These are phyloP conservation scores for Aureobasidium musti DNA, from an alignment of 2,329 filamentous ascomycete genomes.

Conservation along the genomic window DNA sequence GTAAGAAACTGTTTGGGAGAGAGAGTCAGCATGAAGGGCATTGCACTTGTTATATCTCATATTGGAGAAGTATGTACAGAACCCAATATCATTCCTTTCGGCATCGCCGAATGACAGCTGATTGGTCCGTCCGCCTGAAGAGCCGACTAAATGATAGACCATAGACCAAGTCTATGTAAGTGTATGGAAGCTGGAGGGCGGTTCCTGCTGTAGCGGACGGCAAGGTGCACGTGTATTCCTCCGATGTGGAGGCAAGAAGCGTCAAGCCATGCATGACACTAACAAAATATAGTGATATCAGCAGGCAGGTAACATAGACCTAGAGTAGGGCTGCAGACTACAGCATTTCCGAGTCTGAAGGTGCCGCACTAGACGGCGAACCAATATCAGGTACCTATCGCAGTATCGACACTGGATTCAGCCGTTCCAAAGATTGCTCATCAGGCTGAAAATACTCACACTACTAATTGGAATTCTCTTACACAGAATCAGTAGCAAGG, in stretches of 20 bases:
- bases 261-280: conserved; percentile 11
- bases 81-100: neutral
- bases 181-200: neutral
- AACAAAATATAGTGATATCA: conserved; percentile 1
- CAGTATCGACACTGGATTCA: too few species aligned
- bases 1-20: neutral
- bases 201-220: conserved; percentile 10
- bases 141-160: neutral
- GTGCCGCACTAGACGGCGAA: too few species aligned
- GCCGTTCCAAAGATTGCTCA: too few species aligned
- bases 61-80: neutral
- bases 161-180: neutral
- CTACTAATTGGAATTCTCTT: too few species aligned
- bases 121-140: neutral
- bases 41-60: conserved; percentile 2
- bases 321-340: neutral
- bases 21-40: neutral
- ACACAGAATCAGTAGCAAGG: neutral
- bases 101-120: neutral
- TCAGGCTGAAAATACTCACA: too few species aligned
- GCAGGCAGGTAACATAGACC: neutral
- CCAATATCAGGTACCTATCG: too few species aligned
- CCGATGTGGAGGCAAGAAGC: neutral
- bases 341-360: neutral
- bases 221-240: neutral